Evolutionary conservation across 148 eudicot genomes (phyloP).

Genomic region (Nepenthes mirabilis): DNA sequence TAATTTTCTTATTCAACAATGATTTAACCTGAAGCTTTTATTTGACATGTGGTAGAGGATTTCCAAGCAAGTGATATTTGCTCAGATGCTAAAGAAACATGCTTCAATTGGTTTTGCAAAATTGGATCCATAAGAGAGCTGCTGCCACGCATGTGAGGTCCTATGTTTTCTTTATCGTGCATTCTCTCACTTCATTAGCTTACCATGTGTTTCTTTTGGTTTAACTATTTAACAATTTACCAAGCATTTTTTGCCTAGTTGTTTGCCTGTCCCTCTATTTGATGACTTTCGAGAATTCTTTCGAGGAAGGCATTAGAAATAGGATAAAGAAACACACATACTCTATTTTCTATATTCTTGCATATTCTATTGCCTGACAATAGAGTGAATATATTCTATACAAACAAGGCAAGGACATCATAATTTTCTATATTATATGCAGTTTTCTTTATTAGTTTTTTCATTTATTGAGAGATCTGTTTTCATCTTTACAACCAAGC

Average conservation of each 20-base stretch:
- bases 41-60: slow-evolving; percentile 35
- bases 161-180: neutral
- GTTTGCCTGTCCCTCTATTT: neutral
- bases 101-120: slow-evolving; percentile 76
- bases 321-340: no score
- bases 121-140: slow-evolving; percentile 58
- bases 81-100: slow-evolving; percentile 62
- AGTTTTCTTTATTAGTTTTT: no score
- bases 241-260: neutral
- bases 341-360: no score
- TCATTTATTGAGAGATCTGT: no score
- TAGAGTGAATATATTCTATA: no score
- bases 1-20: neutral
- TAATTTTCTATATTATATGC: no score
- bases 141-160: slow-evolving; percentile 75
- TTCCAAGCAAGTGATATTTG: slow-evolving; percentile 43
- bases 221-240: neutral
- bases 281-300: no score
- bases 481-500: no score
- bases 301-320: no score
- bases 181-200: slow-evolving; percentile 1
- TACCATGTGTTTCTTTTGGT: neutral
- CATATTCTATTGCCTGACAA: no score
- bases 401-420: no score
- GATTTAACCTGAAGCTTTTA: slow-evolving; percentile 6